Evolutionary conservation across 768 basidiomycete species (phyloP), one percentile per base, ranked within the genome.

Genomic region (Pleurotus ostreatus): DNA sequence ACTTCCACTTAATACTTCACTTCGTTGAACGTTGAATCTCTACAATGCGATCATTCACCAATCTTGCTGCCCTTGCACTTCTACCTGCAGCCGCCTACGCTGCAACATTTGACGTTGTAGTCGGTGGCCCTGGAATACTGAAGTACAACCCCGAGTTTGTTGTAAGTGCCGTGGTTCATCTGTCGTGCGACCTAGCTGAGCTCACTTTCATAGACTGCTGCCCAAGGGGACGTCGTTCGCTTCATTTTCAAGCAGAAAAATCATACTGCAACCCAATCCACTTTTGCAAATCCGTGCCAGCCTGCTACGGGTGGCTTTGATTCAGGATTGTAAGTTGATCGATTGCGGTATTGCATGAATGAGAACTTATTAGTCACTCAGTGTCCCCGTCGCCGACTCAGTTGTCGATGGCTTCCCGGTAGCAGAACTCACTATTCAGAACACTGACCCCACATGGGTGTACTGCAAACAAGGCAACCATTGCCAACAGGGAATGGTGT

Each of bases 401-500:
- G 68, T 69, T 40, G 77, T 74, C 15, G 63, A 62, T 39, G 72
- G 68, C 41, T 84, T 83, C 66, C 78, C 74, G 8, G 66, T 71
- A 4, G 81, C 80, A 0, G 64, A 75, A 51, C 70, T 79, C 46
- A 68, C 62, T 2, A 71, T 85, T 2, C 37, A 59, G 30, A 71
- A 78, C 62, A 70, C 65, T 2, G 68, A 77, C 55, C 81, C 84
- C 2, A 68, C 80, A 55, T 86, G 83, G 83, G 74, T 82, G 7
- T 85, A 75, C 68, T 86, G 84, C 66, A 70, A 74, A 15, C 84
- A 86, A 64, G 66, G 68, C 13, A 68, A 69, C 49, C 85, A 86
- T 65, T 86, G 85, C 56, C 66, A 71, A 34, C 62, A 66, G 48
- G 83, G 84, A 13, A 87, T 86, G 85, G 85, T 86, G 26, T 84